Percentiles rank a stretch among this genome's conserved stretches.
These are phyloP conservation scores for Gaultheria prostrata DNA, from an alignment of 148 eudicot species.

Conservation along the genomic window DNA sequence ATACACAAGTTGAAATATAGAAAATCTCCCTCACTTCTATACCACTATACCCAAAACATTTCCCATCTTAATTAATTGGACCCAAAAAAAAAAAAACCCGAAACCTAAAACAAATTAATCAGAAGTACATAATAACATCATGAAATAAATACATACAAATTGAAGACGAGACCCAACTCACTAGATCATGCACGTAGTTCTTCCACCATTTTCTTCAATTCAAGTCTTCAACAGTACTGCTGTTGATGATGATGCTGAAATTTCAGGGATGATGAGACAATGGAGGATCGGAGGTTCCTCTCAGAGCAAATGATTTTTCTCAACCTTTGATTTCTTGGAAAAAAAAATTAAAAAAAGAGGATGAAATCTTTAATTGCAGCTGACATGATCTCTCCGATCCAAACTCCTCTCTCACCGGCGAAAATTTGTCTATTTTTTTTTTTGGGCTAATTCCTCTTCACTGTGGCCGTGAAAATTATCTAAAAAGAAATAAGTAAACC, in stretches of 20 bases:
- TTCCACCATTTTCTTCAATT: constrained; percentile 1
- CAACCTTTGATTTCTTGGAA: constrained; percentile 16
- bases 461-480: constrained; percentile 3
- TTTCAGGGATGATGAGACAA: constrained; percentile 20
- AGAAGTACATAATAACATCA: neutral
- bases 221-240: constrained; percentile 4
- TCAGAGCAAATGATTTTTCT: constrained; percentile 51
- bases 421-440: neutral
- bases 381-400: constrained; percentile 82
- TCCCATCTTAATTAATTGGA: neutral
- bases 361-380: constrained; percentile 46
- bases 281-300: constrained; percentile 91
- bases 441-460: neutral
- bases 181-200: neutral
- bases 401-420: constrained; percentile 28
- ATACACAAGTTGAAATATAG: neutral
- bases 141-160: constrained; percentile 7
- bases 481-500: neutral
- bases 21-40: constrained; percentile 12
- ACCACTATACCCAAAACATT: neutral
- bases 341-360: constrained; percentile 7
- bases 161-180: constrained; percentile 14
- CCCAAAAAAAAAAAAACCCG: neutral
- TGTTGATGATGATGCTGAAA: constrained; percentile 7
- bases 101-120: neutral